Evolutionary conservation across 2,329 filamentous ascomycete genomes (phyloP).

Genomic region (Sclerotinia borealis): DNA sequence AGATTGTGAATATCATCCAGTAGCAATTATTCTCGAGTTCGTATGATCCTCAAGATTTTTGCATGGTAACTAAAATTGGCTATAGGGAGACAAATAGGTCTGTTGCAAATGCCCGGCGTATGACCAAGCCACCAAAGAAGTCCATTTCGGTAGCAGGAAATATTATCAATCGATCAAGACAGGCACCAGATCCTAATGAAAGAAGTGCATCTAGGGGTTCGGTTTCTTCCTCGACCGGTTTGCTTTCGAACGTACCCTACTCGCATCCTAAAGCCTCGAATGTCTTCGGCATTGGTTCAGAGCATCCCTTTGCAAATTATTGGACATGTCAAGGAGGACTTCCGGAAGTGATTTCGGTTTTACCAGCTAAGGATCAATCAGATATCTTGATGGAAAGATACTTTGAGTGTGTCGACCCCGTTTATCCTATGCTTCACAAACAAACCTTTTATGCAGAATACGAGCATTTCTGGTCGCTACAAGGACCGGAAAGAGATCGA

Average conservation of each 20-base stretch:
- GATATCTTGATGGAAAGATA: slow-evolving; percentile 61
- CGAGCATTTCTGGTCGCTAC: slow-evolving; percentile 67
- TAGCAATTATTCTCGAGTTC: slow-evolving; percentile 72
- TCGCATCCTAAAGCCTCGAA: slow-evolving; percentile 66
- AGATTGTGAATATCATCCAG: slow-evolving; percentile 66
- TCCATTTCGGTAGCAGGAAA: slow-evolving; percentile 31
- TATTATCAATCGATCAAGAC: slow-evolving; percentile 22
- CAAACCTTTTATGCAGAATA: slow-evolving; percentile 74
- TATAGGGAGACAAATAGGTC: slow-evolving; percentile 52
- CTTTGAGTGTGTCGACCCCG: slow-evolving; percentile 68
- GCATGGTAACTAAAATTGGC: neutral
- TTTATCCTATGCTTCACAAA: slow-evolving; percentile 74
- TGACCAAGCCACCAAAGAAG: slow-evolving; percentile 53
- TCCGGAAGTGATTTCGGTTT: slow-evolving; percentile 66
- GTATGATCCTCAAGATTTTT: slow-evolving; percentile 29
- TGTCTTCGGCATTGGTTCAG: slow-evolving; percentile 73
- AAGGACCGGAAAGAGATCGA: slow-evolving; percentile 48
- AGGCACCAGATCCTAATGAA: slow-evolving; percentile 20
- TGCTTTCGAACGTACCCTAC: slow-evolving; percentile 68
- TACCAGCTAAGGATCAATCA: slow-evolving; percentile 70
- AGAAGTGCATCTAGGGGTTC: slow-evolving; percentile 26
- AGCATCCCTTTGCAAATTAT: slow-evolving; percentile 77
- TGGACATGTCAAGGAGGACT: slow-evolving; percentile 76
- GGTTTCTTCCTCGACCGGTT: slow-evolving; percentile 42
- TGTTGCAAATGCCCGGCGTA: slow-evolving; percentile 46